phyloP scores from a whole-genome alignment of 2,329 filamentous ascomycete species.

The Fusarium ambrosium region DNA sequence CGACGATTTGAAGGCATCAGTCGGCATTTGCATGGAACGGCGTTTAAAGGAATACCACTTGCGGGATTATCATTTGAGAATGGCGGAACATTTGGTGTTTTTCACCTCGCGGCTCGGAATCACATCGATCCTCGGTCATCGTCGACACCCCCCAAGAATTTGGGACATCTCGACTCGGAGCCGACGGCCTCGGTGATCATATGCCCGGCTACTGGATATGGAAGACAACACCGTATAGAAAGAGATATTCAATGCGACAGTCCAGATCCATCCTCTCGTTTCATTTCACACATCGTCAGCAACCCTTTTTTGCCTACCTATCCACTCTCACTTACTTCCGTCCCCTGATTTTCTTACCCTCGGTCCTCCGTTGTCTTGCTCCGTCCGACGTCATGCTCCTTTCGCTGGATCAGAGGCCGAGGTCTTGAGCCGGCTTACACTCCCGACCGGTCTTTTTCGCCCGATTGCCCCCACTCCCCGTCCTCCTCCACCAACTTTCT shows the following conservation, averaged over 20 bases:
- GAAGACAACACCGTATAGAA: slow-evolving; percentile 18
- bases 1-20: slow-evolving; percentile 21
- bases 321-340: background rate
- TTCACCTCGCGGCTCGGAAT: slow-evolving; percentile 5
- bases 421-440: slow-evolving; percentile 41
- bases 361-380: slow-evolving; percentile 19
- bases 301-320: background rate
- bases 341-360: background rate
- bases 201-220: slow-evolving; percentile 5
- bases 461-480: slow-evolving; percentile 19
- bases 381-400: slow-evolving; percentile 29
- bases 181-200: slow-evolving; percentile 7
- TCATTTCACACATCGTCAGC: slow-evolving; percentile 6
- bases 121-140: slow-evolving; percentile 11
- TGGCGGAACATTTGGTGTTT: slow-evolving; percentile 9
- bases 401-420: slow-evolving; percentile 41
- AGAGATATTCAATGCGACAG: slow-evolving; percentile 15
- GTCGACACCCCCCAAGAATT: background rate
- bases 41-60: slow-evolving; percentile 41
- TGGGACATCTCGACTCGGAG: slow-evolving; percentile 5
- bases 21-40: slow-evolving; percentile 37
- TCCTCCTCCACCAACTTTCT: background rate
- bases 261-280: slow-evolving; percentile 16
- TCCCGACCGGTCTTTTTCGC: slow-evolving; percentile 18
- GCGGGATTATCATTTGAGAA: slow-evolving; percentile 21